phyloP scores from a whole-genome alignment of 2,329 filamentous ascomycete species.

The Fusarium paranaense region DNA sequence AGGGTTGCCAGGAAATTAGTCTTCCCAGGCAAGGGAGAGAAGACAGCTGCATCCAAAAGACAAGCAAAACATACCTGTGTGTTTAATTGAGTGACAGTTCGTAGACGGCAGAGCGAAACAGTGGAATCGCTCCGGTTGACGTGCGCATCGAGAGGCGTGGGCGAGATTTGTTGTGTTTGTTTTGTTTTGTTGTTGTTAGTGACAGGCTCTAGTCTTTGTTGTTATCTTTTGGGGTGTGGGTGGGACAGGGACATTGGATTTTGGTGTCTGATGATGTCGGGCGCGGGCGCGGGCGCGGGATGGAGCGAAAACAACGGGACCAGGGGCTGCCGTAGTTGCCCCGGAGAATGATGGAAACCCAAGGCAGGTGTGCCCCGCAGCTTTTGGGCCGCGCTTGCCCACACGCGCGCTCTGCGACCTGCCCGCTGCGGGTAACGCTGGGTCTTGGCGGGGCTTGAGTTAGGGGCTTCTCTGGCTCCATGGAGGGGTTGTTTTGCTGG shows the following conservation, averaged over 20 bases:
- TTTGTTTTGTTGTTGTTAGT: neutral
- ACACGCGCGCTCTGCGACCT: neutral
- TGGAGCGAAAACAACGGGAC: conserved; percentile 29
- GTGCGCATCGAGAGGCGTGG: conserved; percentile 40
- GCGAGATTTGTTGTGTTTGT: neutral
- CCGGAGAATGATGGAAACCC: conserved; percentile 21
- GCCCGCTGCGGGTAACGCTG: conserved; percentile 12
- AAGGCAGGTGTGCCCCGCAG: neutral
- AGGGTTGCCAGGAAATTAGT: conserved; percentile 19
- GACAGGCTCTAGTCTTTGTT: neutral
- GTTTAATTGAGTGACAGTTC: conserved; percentile 29
- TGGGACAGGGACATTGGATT: neutral
- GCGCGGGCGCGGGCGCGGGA: conserved; percentile 28
- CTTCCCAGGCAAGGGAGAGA: conserved; percentile 7
- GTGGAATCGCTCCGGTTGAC: conserved; percentile 18
- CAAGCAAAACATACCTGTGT: conserved; percentile 32
- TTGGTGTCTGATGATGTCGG: conserved; percentile 32
- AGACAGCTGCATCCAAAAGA: neutral
- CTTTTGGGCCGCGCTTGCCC: conserved; percentile 5
- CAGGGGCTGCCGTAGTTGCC: conserved; percentile 42
- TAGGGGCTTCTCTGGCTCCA: neutral
- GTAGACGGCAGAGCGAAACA: conserved; percentile 28
- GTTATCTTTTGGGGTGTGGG: neutral
- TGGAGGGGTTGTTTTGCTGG: conserved; percentile 3
- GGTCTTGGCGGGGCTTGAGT: conserved; percentile 5